Evolutionary conservation across 495 filamentous ascomycete genomes (phyloP), one percentile per base, ranked within the genome.

Genomic region (Filosporella fistucella): DNA sequence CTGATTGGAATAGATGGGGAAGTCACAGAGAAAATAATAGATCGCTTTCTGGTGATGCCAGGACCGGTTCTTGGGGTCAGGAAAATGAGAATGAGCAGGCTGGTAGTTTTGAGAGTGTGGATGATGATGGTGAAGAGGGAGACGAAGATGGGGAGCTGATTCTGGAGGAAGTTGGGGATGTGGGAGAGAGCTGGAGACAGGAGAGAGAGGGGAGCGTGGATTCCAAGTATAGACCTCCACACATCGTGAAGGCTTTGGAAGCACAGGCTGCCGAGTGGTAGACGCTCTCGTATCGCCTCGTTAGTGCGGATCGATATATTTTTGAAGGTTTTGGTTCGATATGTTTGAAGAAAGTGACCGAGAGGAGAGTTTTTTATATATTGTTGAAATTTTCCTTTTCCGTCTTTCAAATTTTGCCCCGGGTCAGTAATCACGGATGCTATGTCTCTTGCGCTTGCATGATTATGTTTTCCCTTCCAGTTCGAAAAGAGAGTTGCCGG

Each of bases 161-260:
- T n/a, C n/a, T n/a, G n/a, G n/a, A n/a, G n/a, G n/a, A n/a, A n/a
- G n/a, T n/a, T n/a, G n/a, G n/a, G n/a, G n/a, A n/a, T n/a, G n/a
- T n/a, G 16, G 5, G 18, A 32, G n/a, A 33, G 26, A 17, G n/a
- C 25, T 33, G 41, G 13, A 30, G 41, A 17, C 12, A 20, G n/a
- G 9, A 29, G 24, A 18, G 41, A n/a, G 4, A 44, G 14, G 30
- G 41, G 14, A 13, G 18, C 13, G 30, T 20, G 10, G 26, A 21
- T 4, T 20, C 10, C 8, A 44, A 17, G 8, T 47, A 47, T 37
- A 47, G 20, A 16, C 30, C 44, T 9, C 44, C 44, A 10, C 44
- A 47, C 20, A n/a, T 45, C 42, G n/a, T n/a, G n/a, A 34, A 30
- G 28, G 20, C 34, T 25, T 23, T 37, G 32, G 44, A 47, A n/a